Evolutionary conservation across 2,329 filamentous ascomycete genomes (phyloP), one percentile per base, ranked within the genome.

Genomic region (Talaromyces sp.): DNA sequence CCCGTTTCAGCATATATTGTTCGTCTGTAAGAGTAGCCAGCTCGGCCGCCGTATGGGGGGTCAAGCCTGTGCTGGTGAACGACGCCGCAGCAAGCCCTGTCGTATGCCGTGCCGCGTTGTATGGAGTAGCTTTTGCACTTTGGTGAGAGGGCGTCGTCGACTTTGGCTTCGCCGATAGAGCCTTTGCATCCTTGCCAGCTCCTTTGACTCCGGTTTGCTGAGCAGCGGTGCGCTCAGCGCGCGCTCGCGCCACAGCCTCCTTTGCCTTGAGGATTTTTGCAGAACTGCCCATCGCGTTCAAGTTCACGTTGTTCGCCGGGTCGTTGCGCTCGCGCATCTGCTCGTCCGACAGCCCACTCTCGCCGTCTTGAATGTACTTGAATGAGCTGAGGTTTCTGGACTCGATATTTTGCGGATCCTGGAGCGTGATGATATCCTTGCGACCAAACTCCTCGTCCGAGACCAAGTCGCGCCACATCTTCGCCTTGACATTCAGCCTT

Each of bases 1-100:
- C 90, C 7, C 93, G 92, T 74, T 91, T 91, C 58, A 99, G 83
- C 90, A 99, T 96, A 76, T 93, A 99, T 72, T 98, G 93, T 77
- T 99, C 95, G 64, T 97, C 92, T 0, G 89, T 91, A 53, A 99
- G 82, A 53, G 96, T 80, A 4, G 95, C 93, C 58, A 93, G 84
- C 70, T 96, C 91, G 66, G 86, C 89, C 59, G 90, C 93, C 0
- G 95, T 99, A 71, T 96, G 90, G 0, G 93, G 93, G 0, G 93
- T 97, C 56, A 99, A 78, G 5, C 95, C 93, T 0, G 95, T 99
- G 67, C 90, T 96, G 8, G 95, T 99, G 75, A 98, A 96, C 63
- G 91, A 96, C 8, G 93, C 93, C 1, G 95, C 95, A 3, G 95
- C 92, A 68, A 86, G 86, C 58, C 95, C 95, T 0, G 91, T 97